These are phyloP conservation scores for Colletotrichum echinochloae DNA, from an alignment of 2,329 filamentous ascomycete genomes.

Conservation along the genomic window DNA sequence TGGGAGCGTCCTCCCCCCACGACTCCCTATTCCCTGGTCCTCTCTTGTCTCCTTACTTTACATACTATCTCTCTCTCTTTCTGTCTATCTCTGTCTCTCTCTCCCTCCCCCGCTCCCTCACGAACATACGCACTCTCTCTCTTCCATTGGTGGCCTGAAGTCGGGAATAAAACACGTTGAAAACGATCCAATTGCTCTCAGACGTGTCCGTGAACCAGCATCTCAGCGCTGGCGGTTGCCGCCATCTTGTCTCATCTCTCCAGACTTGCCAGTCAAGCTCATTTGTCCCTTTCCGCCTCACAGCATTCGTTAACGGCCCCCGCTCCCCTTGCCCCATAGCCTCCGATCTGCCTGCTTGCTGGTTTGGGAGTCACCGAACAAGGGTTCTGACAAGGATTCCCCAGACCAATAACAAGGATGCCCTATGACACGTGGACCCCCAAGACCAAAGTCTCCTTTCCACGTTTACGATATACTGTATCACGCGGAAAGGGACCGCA, in stretches of 20 bases:
- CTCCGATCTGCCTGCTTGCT: constrained; percentile 24
- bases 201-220: neutral
- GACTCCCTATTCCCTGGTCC: neutral
- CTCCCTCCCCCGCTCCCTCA: neutral
- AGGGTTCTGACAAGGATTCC: constrained; percentile 7
- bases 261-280: neutral
- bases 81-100: too few species aligned
- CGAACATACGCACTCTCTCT: neutral
- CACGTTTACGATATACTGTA: neutral
- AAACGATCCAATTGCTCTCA: constrained; percentile 14
- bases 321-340: constrained; percentile 1
- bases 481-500: neutral
- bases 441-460: constrained; percentile 12
- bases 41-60: neutral
- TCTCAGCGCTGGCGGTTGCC: neutral
- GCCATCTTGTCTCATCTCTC: neutral
- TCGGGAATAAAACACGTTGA: constrained; percentile 30
- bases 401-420: constrained; percentile 27
- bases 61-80: neutral
- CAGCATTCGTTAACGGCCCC: neutral
- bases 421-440: constrained; percentile 22
- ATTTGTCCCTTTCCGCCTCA: constrained; percentile 6
- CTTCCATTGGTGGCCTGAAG: neutral
- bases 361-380: constrained; percentile 20
- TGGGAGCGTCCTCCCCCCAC: neutral